Evolutionary conservation across 495 filamentous ascomycete genomes (phyloP), one percentile per base, ranked within the genome.

Genomic region (Aspergillus wentii): DNA sequence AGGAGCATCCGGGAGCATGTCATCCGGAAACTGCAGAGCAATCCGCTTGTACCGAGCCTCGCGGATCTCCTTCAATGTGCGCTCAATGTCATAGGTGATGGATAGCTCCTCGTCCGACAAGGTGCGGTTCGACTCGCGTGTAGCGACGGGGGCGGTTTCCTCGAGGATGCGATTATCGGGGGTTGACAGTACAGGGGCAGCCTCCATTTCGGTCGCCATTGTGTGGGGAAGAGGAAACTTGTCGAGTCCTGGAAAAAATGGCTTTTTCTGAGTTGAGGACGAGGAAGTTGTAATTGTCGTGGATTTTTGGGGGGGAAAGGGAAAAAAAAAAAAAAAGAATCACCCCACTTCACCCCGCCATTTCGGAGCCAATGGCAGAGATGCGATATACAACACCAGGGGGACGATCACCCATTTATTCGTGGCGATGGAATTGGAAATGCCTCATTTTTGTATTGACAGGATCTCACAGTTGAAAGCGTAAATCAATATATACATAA

Each of bases 21-120:
- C 71, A 66, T 99, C 92, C 8, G 92, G 94, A 52, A 99, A 96
- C 49, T 99, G 92, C 2, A 99, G 69, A 7, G 88, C 92, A 32
- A 97, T 79, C 27, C 84, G 76, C 37, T 64, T 76, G 69, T 87
- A 95, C 54, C 70, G 73, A 33, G 79, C 79, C 32, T 74, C 57
- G 18, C 68, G 63, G 18, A 98, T 83, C 54, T 95, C 86, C 13
- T 67, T 56, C 33, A 89, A 72, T 0, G 92, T 96, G 37, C 83
- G 75, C 42, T 82, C 69, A 40, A 97, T 86, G 57, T 98, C 92
- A 65, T 97, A 97, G 21, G 83, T 80, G 15, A 83, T 65, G 46
- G 62, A 67, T 22, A 97, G 69, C 48, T 89, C 86, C 44, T 84
- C 78, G 39, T 92, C 80, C 17, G 78, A 71, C 33, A 78, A 64